phyloP scores from a whole-genome alignment of 2,329 filamentous ascomycete species.

The Aspergillus quadrilineatus region DNA sequence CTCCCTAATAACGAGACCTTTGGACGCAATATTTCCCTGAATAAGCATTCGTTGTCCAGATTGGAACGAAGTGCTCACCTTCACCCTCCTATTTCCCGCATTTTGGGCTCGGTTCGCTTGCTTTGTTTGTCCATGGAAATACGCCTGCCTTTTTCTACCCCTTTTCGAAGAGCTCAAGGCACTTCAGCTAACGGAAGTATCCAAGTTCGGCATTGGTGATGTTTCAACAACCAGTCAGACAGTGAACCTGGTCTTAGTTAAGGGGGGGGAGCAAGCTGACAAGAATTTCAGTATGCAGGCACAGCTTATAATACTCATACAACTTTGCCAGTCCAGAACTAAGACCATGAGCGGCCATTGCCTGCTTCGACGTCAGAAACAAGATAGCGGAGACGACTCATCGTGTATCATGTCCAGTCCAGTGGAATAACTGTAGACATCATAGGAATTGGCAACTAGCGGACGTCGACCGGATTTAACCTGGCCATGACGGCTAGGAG shows the following conservation, averaged over 20 bases:
- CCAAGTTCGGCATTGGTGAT: constrained; percentile 43
- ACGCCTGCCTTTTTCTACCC: constrained; percentile 29
- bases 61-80: no score
- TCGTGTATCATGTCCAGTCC: constrained; percentile 17
- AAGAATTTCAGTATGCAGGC: constrained; percentile 23
- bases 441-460: background rate
- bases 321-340: constrained; percentile 22
- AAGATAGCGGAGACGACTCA: constrained; percentile 26
- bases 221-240: constrained; percentile 35
- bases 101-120: constrained; percentile 16
- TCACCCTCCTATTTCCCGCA: constrained; percentile 11
- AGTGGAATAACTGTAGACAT: background rate
- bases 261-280: constrained; percentile 16
- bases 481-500: background rate
- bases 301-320: constrained; percentile 25
- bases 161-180: constrained; percentile 26
- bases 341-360: constrained; percentile 16
- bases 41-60: no score
- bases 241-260: constrained; percentile 36
- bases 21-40: no score
- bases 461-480: background rate
- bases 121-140: constrained; percentile 23
- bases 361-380: constrained; percentile 19
- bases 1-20: no score
- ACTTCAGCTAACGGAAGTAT: constrained; percentile 29